Evolutionary conservation across 495 filamentous ascomycete genomes (phyloP).

Genomic region (Glutinoglossum americanum): DNA sequence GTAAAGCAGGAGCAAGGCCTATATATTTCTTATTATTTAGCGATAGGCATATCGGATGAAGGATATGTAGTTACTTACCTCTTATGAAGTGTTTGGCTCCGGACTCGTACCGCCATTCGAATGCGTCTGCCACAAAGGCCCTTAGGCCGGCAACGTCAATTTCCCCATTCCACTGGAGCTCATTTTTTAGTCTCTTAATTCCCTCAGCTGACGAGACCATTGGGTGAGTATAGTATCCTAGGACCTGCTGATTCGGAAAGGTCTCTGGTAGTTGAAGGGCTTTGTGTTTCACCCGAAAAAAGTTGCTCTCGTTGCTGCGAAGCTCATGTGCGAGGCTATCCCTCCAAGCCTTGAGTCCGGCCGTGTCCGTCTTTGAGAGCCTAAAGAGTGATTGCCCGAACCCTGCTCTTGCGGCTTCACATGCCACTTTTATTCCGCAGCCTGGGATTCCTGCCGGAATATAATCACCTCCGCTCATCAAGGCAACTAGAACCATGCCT

Average conservation of each 20-base stretch:
- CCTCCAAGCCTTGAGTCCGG: constrained; percentile 45
- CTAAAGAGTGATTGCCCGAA: constrained; percentile 65
- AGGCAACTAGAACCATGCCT: constrained; percentile 83
- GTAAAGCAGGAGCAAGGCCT: background rate
- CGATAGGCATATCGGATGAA: constrained; percentile 5
- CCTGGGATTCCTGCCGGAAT: constrained; percentile 69
- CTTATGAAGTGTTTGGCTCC: constrained; percentile 75
- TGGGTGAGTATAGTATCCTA: constrained; percentile 73
- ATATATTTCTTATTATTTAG: constrained; percentile 16
- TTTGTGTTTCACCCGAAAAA: constrained; percentile 55
- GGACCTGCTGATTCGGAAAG: constrained; percentile 60
- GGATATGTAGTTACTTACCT: constrained; percentile 15
- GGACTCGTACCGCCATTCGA: constrained; percentile 60
- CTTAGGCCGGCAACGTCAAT: constrained; percentile 50
- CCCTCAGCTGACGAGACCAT: constrained; percentile 44
- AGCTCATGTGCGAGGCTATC: constrained; percentile 53
- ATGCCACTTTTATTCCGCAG: constrained; percentile 71
- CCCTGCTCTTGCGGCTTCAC: constrained; percentile 72
- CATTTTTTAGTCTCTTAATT: constrained; percentile 31
- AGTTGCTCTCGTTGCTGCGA: constrained; percentile 62
- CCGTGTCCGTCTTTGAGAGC: constrained; percentile 17
- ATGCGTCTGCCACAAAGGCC: constrained; percentile 50
- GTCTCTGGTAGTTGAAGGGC: constrained; percentile 51
- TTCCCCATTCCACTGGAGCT: constrained; percentile 36
- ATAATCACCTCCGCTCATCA: constrained; percentile 96